A percentile compares a stretch with the other conserved stretches of the same genome.
Evolutionary conservation across 2,329 filamentous ascomycete genomes (phyloP).

Genomic region (Colletotrichum sp.): DNA sequence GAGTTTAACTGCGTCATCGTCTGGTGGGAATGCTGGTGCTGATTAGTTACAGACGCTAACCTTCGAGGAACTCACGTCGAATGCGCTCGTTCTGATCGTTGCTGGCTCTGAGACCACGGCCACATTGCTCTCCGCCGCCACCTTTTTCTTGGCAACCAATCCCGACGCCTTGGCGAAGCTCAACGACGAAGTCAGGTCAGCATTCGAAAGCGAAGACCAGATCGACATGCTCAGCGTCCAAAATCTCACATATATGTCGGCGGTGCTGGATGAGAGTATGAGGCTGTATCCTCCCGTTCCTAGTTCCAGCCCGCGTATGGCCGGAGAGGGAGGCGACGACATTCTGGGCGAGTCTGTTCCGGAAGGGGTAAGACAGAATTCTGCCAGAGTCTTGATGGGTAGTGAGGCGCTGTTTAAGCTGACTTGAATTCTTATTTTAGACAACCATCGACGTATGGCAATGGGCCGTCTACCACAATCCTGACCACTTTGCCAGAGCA

Average conservation of each 20-base stretch:
- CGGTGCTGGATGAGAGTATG: slow-evolving; percentile 44
- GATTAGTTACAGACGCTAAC: background rate
- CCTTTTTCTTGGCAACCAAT: slow-evolving; percentile 31
- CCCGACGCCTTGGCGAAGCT: slow-evolving; percentile 33
- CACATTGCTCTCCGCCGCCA: slow-evolving; percentile 28
- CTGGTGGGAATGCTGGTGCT: no score
- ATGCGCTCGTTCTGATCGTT: slow-evolving; percentile 25
- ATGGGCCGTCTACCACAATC: background rate
- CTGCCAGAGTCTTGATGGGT: accelerated
- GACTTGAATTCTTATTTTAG: background rate
- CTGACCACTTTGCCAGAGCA: background rate
- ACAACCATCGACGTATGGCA: background rate
- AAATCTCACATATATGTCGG: slow-evolving; percentile 40
- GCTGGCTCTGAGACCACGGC: slow-evolving; percentile 39
- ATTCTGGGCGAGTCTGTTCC: slow-evolving; percentile 36
- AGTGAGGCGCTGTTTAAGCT: accelerated
- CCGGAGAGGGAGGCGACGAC: slow-evolving; percentile 32
- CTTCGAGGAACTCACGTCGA: slow-evolving; percentile 13
- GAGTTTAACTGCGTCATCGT: background rate
- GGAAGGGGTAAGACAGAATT: slow-evolving; percentile 24
- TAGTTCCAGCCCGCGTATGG: slow-evolving; percentile 27
- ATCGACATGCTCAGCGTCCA: slow-evolving; percentile 36
- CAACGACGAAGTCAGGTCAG: slow-evolving; percentile 38
- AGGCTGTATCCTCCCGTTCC: slow-evolving; percentile 39
- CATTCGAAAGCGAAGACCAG: slow-evolving; percentile 36